Base-by-base conservation (phyloP, 176 grass and related monocot genomes). In the Cenchrus purpureus region DNA sequence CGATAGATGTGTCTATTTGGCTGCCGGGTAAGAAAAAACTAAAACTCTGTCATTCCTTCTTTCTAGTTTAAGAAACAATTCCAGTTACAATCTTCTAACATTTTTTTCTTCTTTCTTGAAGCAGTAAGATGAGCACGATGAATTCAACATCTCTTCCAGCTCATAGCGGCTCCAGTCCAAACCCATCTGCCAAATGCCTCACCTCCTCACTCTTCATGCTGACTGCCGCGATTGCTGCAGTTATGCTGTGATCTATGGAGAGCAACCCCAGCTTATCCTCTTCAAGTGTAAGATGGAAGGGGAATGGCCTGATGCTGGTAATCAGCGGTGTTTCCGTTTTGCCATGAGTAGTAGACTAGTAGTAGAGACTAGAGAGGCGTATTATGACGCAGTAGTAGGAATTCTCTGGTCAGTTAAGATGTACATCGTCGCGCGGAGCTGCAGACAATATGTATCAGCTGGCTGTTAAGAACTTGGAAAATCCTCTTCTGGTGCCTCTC, bases 1-100 rank as follows among this genome's bases (percentile, higher is more conserved):
- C 45, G 96, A 98, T 80, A 79, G 85, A 22, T 98, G 96, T 43
- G 49, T 94, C 43, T 98, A 95, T 85, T 37, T 84, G 60, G 89
- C 89, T 50, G 79, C 93, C 5, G 89, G 93, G 96, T 98, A 93
- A 4, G 81, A 28, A 43, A 68, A 65, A 43, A 71, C 60, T 48
- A 68, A 65, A 43, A 71, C 60, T 48, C 48, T 83, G 3, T 40
- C 1, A 19, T 81, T 22, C 84, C 5, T 76, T 66, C 68, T 16
- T 55, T 2, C 19, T 77, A 43, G 6, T 70, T 69, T 14, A 44
- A 43, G 13, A 85, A 90, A 71, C 11, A 82, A 11, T 74, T 56
- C 22, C 16, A 12, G 65, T 83, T 55, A 61, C 71, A 76, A 71
- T 49, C 71, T 77, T 37, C 52, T 82, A n/a, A 73, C 16, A 49